Evolutionary conservation across 768 basidiomycete species (phyloP).

Genomic region (Solioccasus polychromus): DNA sequence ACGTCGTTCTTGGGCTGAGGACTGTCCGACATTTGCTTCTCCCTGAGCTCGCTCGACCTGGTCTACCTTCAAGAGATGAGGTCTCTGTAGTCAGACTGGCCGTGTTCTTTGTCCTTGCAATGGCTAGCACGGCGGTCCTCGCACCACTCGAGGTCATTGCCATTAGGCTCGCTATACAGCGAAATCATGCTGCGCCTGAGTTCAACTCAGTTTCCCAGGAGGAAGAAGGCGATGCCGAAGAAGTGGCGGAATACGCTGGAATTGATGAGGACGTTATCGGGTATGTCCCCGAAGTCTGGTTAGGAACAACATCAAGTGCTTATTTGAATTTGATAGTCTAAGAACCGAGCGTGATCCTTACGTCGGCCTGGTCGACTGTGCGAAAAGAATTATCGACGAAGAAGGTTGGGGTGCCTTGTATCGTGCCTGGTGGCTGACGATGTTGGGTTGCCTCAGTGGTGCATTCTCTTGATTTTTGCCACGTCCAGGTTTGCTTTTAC

Average conservation of each 20-base stretch:
- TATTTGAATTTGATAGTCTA: constrained; percentile 41
- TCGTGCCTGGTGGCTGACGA: constrained; percentile 84
- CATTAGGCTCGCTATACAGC: constrained; percentile 77
- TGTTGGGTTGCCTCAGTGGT: constrained; percentile 58
- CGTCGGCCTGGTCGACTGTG: constrained; percentile 68
- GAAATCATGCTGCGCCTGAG: constrained; percentile 75
- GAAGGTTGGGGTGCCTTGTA: constrained; percentile 75
- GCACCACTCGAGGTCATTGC: constrained; percentile 79
- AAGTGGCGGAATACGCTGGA: constrained; percentile 60
- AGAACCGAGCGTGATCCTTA: constrained; percentile 81
- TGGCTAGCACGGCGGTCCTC: constrained; percentile 55
- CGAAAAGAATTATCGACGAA: constrained; percentile 72
- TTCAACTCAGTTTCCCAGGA: constrained; percentile 76
- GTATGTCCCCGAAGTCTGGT: constrained; percentile 36
- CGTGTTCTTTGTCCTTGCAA: constrained; percentile 56
- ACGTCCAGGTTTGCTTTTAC: no score
- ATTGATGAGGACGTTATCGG: constrained; percentile 83
- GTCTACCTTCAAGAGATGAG: constrained; percentile 34
- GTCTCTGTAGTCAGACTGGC: constrained; percentile 48
- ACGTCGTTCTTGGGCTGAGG: constrained; percentile 42
- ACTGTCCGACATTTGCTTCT: constrained; percentile 53
- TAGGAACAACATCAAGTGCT: constrained; percentile 1
- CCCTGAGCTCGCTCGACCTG: constrained; percentile 44
- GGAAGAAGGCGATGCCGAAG: constrained; percentile 61
- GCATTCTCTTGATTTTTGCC: constrained; percentile 36